Percentiles rank a stretch among this genome's conserved stretches.
Conservation (phyloP, 176 grass and related monocot species). For the Calamus simplicifolius region DNA sequence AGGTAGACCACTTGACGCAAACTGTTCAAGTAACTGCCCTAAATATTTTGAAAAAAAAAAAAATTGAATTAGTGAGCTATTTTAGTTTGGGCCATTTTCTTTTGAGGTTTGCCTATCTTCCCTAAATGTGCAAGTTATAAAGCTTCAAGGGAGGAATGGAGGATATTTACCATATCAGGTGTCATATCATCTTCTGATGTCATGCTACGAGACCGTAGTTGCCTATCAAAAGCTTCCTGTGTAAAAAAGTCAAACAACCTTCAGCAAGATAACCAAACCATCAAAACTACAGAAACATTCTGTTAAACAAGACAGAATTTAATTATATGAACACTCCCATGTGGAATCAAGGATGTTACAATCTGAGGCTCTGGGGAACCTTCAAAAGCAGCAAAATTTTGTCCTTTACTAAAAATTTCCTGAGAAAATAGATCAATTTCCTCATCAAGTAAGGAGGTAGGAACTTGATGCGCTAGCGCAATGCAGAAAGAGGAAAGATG, state of each 20-base stretch:
- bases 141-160: background rate
- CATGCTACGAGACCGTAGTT: constrained; percentile 25
- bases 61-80: too few relatives aligned
- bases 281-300: too few relatives aligned
- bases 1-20: too few relatives aligned
- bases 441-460: constrained; percentile 4
- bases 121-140: background rate
- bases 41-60: too few relatives aligned
- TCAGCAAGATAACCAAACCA: background rate
- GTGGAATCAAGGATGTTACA: constrained; percentile 9
- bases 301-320: too few relatives aligned
- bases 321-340: too few relatives aligned
- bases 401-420: constrained; percentile 38
- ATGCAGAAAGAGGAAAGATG: background rate
- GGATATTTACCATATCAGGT: constrained; percentile 14
- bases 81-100: too few relatives aligned
- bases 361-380: constrained; percentile 13
- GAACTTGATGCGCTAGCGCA: too few relatives aligned
- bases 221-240: constrained; percentile 29
- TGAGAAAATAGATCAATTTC: constrained; percentile 23
- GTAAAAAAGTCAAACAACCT: constrained; percentile 28
- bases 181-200: constrained; percentile 34
- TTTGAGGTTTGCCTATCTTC: too few relatives aligned
- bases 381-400: constrained; percentile 27
- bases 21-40: too few relatives aligned